phyloP scores from a whole-genome alignment of 2,329 filamentous ascomycete genomes.

The Fusarium graminum region DNA sequence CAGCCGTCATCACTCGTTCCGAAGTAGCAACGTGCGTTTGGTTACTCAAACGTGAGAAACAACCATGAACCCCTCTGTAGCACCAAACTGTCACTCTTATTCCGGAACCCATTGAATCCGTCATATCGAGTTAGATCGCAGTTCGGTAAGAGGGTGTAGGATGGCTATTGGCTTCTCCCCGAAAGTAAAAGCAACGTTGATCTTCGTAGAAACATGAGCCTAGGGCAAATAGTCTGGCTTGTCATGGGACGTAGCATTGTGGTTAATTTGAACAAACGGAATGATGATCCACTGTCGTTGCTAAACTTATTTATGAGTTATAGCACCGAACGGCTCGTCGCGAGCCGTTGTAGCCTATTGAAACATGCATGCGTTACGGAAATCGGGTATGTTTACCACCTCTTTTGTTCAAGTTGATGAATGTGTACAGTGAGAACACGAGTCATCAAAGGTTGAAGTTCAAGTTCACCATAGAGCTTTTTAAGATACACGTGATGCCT shows the following conservation, averaged over 20 bases:
- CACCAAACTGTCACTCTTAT: slow-evolving; percentile 32
- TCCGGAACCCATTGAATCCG: slow-evolving; percentile 20
- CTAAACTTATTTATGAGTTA: neutral
- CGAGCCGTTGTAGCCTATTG: slow-evolving; percentile 31
- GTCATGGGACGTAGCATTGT: neutral
- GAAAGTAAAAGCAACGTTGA: neutral
- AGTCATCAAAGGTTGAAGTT: slow-evolving; percentile 14
- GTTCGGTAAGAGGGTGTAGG: slow-evolving; percentile 2
- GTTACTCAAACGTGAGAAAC: slow-evolving; percentile 36
- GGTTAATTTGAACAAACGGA: neutral
- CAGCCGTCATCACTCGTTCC: slow-evolving; percentile 42
- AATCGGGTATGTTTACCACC: slow-evolving; percentile 9
- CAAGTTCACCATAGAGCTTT: slow-evolving; percentile 4
- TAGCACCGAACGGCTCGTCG: slow-evolving; percentile 12
- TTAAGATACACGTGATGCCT: neutral
- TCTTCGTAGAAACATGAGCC: neutral
- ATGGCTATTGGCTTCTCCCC: slow-evolving; percentile 17
- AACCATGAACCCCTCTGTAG: slow-evolving; percentile 34
- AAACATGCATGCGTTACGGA: slow-evolving; percentile 30
- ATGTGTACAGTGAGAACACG: neutral
- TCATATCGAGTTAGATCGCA: slow-evolving; percentile 2
- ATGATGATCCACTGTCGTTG: neutral
- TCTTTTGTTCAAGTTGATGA: neutral
- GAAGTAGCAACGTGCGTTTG: slow-evolving; percentile 38
- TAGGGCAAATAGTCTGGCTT: neutral